phyloP scores from a whole-genome alignment of 345 rosid species.

The Salix koriyanagi region DNA sequence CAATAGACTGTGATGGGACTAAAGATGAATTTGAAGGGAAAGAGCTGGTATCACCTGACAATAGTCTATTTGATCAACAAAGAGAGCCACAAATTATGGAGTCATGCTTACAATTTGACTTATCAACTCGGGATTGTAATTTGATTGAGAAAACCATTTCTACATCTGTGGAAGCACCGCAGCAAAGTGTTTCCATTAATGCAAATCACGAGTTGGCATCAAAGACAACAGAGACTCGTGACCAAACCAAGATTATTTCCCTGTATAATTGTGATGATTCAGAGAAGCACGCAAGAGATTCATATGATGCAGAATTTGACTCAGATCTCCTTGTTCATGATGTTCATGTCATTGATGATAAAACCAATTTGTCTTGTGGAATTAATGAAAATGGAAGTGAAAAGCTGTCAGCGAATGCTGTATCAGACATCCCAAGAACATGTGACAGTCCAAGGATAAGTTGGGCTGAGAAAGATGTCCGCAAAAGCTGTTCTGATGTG shows the following conservation, averaged over 20 bases:
- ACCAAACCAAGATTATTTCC: conserved; percentile 11
- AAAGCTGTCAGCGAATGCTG: conserved; percentile 14
- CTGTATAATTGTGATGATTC: conserved; percentile 14
- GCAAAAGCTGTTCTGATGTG: conserved; percentile 43
- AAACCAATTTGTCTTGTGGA: conserved; percentile 16
- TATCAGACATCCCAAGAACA: conserved; percentile 20
- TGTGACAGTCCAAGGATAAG: conserved; percentile 17
- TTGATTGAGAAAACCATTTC: conserved; percentile 25
- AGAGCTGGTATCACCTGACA: conserved; percentile 8
- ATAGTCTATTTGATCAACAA: conserved; percentile 15
- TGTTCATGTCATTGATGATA: conserved; percentile 58
- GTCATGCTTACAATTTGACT: conserved; percentile 1
- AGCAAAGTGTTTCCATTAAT: conserved; percentile 18
- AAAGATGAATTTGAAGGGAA: conserved; percentile 20
- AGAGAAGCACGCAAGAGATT: conserved; percentile 20
- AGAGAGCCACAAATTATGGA: conserved; percentile 16
- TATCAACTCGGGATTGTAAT: conserved; percentile 12
- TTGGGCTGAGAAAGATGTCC: conserved; percentile 28
- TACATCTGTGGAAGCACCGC: conserved; percentile 18
- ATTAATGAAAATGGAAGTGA: conserved; percentile 19
- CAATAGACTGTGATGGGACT: conserved; percentile 13
- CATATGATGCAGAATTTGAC: neutral
- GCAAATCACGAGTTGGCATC: conserved; percentile 14
- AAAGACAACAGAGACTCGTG: conserved; percentile 11
- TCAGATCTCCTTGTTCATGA: conserved; percentile 34